Percentiles rank a stretch among this genome's conserved stretches.
phyloP scores from a whole-genome alignment of 2,329 filamentous ascomycete genomes.

The Exophiala sp. region DNA sequence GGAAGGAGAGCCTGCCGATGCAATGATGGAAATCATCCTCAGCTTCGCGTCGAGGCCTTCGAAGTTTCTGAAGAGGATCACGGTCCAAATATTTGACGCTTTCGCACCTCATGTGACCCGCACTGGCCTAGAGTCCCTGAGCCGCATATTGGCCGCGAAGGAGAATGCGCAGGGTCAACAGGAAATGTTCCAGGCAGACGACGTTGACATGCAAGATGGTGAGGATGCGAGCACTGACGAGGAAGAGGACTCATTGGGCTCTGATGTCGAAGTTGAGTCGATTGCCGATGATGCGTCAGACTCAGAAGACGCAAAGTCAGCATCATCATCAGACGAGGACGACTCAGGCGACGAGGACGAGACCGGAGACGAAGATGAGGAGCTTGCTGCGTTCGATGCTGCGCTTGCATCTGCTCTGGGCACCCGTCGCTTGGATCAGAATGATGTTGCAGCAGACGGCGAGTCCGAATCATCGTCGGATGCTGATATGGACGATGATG shows the following conservation, averaged over 20 bases:
- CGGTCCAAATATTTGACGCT: constrained; percentile 80
- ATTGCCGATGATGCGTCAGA: constrained; percentile 29
- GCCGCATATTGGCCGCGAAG: constrained; percentile 66
- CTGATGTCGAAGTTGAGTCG: constrained; percentile 39
- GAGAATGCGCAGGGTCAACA: constrained; percentile 82
- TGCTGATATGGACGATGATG: constrained; percentile 88
- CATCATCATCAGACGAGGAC: constrained; percentile 48
- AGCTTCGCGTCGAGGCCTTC: constrained; percentile 85
- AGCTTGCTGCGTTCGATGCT: constrained; percentile 64
- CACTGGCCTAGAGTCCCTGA: constrained; percentile 65
- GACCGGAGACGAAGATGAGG: constrained; percentile 43
- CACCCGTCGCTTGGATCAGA: constrained; percentile 59
- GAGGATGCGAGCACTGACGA: constrained; percentile 41
- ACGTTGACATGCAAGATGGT: constrained; percentile 56
- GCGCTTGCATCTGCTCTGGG: constrained; percentile 75
- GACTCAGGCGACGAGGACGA: constrained; percentile 39
- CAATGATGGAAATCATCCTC: constrained; percentile 83
- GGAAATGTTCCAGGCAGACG: constrained; percentile 74
- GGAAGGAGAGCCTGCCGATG: constrained; percentile 53
- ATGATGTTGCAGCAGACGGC: constrained; percentile 54
- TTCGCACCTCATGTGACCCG: constrained; percentile 73
- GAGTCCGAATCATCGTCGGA: constrained; percentile 54
- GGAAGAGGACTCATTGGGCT: constrained; percentile 37
- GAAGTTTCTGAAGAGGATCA: constrained; percentile 77
- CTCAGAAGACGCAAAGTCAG: constrained; percentile 18